Evolutionary conservation across 495 filamentous ascomycete species (phyloP), one percentile per base, ranked within the genome.

Genomic region (Xanthoparmelia taractica): DNA sequence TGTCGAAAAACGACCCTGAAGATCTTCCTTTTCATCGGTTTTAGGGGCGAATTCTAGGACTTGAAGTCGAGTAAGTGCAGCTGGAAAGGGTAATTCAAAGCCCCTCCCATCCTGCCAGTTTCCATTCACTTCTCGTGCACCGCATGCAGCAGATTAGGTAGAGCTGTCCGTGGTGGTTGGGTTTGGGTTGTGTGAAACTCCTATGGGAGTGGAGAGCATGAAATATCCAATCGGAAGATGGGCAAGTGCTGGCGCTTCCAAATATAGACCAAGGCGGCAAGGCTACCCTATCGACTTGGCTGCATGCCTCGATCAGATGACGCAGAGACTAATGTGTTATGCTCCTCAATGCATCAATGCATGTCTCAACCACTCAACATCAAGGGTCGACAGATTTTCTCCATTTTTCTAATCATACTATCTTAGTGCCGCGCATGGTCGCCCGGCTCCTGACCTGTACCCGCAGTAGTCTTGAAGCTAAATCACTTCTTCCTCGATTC

Each of bases 381-480:
- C 43, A 13, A 25, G 4, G 25, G 8, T 4, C 20, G 25, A 25
- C n/a, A 25, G 6, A 47, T 17, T 45, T 45, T n/a, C n/a, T n/a
- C n/a, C n/a, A n/a, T n/a, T n/a, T n/a, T n/a, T n/a, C 12, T 13
- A 3, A 15, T 17, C 40, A 18, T 20, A 23, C 41, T 20, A n/a
- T 5, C 7, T 6, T 54, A 54, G 50, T 54, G 50, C 29, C n/a
- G 50, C 27, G 29, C 27, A 33, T 20, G 8, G 50, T 17, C 6
- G 13, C 17, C 29, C 50, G 48, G 48, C 25, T 29, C 31, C 25
- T 52, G 48, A 52, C 48, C 48, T 52, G 25, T 29, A 18, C 50
- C 50, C 50, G 50, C 50, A 54, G 50, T 54, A 54, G 50, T n/a
- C 20, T 33, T 10, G 29, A 54, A 8, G 17, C 50, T 54, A 54